A percentile compares a stretch with the other conserved stretches of the same genome.
Conservation (phyloP, 495 filamentous ascomycete species). For the Tuber microsphaerosporum region DNA sequence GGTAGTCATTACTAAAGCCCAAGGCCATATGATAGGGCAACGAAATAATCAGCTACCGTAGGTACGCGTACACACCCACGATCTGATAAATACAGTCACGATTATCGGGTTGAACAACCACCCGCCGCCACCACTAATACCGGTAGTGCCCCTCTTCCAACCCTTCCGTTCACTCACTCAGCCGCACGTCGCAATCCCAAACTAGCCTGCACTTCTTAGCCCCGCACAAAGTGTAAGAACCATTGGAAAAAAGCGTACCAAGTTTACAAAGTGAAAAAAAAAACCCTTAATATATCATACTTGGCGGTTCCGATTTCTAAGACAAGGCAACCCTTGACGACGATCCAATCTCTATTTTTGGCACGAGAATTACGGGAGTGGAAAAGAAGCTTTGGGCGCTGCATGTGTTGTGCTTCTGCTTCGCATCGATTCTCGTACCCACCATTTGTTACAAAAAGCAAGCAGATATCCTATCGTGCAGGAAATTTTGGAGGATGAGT, state of each 20-base stretch:
- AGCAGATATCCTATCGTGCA: neutral
- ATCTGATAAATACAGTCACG: neutral
- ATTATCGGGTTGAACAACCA: neutral
- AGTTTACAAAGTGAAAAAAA: neutral
- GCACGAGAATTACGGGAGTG: neutral
- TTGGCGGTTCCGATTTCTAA: neutral
- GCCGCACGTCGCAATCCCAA: conserved; percentile 2
- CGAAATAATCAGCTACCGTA: neutral
- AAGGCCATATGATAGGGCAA: neutral
- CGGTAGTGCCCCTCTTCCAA: neutral
- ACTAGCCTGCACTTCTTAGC: neutral
- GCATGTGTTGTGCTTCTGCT: neutral
- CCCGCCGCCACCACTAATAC: neutral
- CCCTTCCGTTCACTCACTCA: neutral
- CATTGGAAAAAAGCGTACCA: neutral
- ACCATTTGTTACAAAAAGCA: neutral
- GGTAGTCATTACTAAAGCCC: neutral
- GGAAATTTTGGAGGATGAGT: neutral
- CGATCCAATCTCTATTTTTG: conserved; percentile 1
- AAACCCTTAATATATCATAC: neutral
- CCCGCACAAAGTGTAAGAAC: neutral
- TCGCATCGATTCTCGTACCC: neutral
- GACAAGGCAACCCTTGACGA: neutral
- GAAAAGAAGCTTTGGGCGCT: neutral
- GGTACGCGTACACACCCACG: neutral